These are phyloP conservation scores for Aaosphaeria arxii DNA, from an alignment of 2,329 filamentous ascomycete species.

Conservation along the genomic window DNA sequence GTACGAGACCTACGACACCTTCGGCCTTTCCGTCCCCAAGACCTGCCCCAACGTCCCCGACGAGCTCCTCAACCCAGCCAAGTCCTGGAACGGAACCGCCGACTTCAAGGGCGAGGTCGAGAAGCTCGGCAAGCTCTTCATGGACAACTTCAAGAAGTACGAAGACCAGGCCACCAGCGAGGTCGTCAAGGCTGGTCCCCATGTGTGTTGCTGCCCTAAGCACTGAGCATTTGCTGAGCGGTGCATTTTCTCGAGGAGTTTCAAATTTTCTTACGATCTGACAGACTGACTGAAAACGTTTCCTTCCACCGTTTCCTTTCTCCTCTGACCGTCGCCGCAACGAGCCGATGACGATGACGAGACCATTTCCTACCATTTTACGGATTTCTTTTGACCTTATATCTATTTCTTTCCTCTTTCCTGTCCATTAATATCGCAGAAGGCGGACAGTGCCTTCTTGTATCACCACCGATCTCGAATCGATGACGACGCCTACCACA, in stretches of 20 bases:
- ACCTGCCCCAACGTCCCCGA: slow-evolving; percentile 82
- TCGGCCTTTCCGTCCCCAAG: slow-evolving; percentile 96
- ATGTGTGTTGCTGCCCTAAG: slow-evolving; percentile 39
- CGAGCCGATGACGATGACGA: not conserved
- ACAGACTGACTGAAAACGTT: not conserved
- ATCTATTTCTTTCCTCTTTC: not conserved
- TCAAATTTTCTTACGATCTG: not conserved
- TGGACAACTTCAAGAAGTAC: slow-evolving; percentile 98
- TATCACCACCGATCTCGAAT: not conserved
- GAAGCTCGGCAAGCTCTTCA: slow-evolving; percentile 87
- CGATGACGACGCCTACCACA: not conserved
- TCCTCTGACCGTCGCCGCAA: not conserved
- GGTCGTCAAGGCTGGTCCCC: slow-evolving; percentile 46
- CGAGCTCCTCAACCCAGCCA: slow-evolving; percentile 92
- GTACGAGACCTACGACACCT: slow-evolving; percentile 93
- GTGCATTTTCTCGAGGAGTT: not conserved
- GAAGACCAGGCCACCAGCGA: slow-evolving; percentile 64
- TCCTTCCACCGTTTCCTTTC: not conserved
- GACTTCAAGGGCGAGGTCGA: slow-evolving; percentile 84
- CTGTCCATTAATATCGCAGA: not conserved
- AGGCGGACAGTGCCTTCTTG: not conserved
- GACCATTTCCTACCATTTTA: not conserved
- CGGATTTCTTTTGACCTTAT: not conserved
- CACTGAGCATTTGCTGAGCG: slow-evolving; percentile 13
- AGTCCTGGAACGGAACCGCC: slow-evolving; percentile 81